Evolutionary conservation across 2,329 filamentous ascomycete genomes (phyloP), one percentile per base, ranked within the genome.

Genomic region (Chalaropsis ovoidea): DNA sequence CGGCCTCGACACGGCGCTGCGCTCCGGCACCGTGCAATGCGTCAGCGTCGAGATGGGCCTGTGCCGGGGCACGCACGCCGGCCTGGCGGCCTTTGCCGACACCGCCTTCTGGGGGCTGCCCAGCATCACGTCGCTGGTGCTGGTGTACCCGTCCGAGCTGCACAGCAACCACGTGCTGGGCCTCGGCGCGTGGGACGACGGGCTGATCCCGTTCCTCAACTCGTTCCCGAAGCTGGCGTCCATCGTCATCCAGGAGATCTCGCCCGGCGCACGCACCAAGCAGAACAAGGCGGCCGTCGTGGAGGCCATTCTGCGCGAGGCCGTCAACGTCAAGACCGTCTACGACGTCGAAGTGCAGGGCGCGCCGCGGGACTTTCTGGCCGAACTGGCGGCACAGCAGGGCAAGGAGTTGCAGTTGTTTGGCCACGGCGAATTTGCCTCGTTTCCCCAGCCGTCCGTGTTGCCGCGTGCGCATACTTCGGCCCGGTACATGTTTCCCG

Each of bases 201-300:
- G 67, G 35, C 62, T 70, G 1, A 64, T 68, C 31, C 42, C 45
- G 0, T 70, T 70, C 60, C 41, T 70, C n/a, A 61, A 67, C 24
- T 67, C 67, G 1, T 70, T 71, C 22, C 66, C 69, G 1, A 69
- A 68, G 39, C 65, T 71, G 24, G 64, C 69, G 45, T 63, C 67
- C 2, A 43, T 71, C 41, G 66, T 68, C 22, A 47, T 70, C n/a
- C 54, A 64, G n/a, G 68, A 69, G 52, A 61, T 11, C 65, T 62
- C 56, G 63, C 64, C 41, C 62, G 22, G 15, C 35, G 31, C 7
- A 31, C 52, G 17, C 54, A 65, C 35, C 54, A 39, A 3, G 19
- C 22, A 10, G 24, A 24, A 52, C 56, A 45, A 49, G n/a, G 42
- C 22, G 24, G 58, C 47, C 17, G 41, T 64, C 19, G 39, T 39